A percentile compares a stretch with the other conserved stretches of the same genome.
phyloP scores from a whole-genome alignment of 257 asterid species.

The Mitragyna speciosa region DNA sequence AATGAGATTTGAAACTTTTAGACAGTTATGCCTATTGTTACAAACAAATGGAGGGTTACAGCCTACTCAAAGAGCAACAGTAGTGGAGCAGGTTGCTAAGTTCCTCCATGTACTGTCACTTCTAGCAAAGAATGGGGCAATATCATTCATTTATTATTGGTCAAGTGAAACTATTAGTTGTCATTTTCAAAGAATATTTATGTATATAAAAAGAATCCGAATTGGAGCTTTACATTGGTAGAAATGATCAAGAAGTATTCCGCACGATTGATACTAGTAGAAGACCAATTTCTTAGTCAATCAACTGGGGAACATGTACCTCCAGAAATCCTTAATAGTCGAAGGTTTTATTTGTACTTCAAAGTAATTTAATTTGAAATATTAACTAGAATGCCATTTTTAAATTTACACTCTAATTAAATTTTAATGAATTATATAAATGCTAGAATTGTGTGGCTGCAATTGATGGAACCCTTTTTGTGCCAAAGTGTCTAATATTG shows the following conservation, averaged over 20 bases:
- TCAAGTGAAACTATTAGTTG: background rate
- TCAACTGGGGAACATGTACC: background rate
- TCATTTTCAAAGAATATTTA: background rate
- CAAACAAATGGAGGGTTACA: too few species aligned
- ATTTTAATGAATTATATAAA: background rate
- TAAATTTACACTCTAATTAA: background rate
- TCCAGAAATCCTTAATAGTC: background rate
- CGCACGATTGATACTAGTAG: background rate
- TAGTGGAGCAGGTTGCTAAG: background rate
- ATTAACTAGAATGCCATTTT: background rate
- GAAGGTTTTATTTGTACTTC: background rate
- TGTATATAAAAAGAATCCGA: too few species aligned
- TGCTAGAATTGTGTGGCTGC: constrained; percentile 11
- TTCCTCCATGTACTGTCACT: background rate
- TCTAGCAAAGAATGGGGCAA: background rate
- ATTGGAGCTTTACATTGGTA: too few species aligned
- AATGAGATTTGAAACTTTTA: too few species aligned
- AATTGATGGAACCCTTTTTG: constrained; percentile 5
- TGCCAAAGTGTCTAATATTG: background rate
- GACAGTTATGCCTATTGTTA: too few species aligned
- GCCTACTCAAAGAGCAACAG: too few species aligned
- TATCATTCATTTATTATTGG: background rate
- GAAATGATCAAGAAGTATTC: too few species aligned
- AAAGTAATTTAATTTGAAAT: background rate
- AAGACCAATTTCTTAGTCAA: background rate